Percentiles rank a stretch among this genome's conserved stretches.
Evolutionary conservation across 371 early-diverging fungal genomes (phyloP).

Genomic region (Phascolomyces articulosus): DNA sequence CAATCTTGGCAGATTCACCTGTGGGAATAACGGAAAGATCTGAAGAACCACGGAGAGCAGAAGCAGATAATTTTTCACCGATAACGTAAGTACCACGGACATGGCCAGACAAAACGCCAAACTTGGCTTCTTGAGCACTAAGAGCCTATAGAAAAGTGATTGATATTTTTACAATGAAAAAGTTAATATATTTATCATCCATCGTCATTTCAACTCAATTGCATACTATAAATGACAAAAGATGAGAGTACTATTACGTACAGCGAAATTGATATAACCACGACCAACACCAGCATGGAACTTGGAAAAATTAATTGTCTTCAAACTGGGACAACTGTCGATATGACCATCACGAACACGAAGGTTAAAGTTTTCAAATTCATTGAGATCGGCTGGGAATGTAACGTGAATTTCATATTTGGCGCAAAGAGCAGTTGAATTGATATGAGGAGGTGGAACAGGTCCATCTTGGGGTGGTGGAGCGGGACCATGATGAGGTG

Average conservation of each 20-base stretch:
- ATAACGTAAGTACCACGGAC: conserved; percentile 15
- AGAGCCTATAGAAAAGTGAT: conserved; percentile 17
- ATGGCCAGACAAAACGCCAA: conserved; percentile 16
- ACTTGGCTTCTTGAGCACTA: conserved; percentile 11
- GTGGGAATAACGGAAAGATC: conserved; percentile 9
- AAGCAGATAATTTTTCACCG: conserved; percentile 5
- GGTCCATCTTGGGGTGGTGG: not conserved
- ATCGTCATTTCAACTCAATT: no score
- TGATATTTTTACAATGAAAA: no score
- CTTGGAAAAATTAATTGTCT: conserved; percentile 14
- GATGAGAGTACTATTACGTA: not conserved
- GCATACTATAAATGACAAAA: not conserved
- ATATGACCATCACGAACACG: conserved; percentile 14
- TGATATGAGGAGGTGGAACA: not conserved
- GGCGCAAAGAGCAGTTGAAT: conserved; percentile 6
- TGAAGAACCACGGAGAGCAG: conserved; percentile 13
- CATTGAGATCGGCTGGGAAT: conserved; percentile 18
- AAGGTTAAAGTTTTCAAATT: conserved; percentile 16
- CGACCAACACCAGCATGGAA: conserved; percentile 25
- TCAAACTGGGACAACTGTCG: conserved; percentile 6
- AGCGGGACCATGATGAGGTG: not conserved
- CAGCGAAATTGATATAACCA: conserved; percentile 19
- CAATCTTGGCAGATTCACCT: not conserved
- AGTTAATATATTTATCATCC: no score
- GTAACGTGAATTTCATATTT: conserved; percentile 15